Conservation (phyloP, 1,139 yeast genomes). For the Kodamaea sp. region DNA sequence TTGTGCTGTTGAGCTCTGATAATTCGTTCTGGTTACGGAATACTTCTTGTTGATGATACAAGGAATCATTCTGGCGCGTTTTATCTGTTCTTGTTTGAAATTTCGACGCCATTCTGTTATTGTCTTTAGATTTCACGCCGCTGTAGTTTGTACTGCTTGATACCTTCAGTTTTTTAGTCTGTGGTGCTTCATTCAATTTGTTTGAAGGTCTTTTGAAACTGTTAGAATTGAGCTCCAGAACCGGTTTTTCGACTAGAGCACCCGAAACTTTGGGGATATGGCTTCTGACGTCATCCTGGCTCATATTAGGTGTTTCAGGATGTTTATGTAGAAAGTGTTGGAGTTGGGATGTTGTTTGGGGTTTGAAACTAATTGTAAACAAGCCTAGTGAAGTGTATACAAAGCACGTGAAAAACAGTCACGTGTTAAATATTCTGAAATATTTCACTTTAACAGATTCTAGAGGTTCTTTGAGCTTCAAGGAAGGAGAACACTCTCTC, state of each 20-base stretch:
- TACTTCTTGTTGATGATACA: background rate
- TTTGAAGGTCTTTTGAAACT: background rate
- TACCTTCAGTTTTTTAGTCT: background rate
- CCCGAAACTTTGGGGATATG: background rate
- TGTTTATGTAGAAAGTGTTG: background rate
- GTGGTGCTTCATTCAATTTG: background rate
- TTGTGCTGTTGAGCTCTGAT: conserved; percentile 13
- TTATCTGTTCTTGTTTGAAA: background rate
- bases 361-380: conserved; percentile 2
- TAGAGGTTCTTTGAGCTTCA: too few relatives aligned
- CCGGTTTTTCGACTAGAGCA: background rate
- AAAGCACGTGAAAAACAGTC: background rate
- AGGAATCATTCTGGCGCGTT: background rate
- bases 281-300: background rate
- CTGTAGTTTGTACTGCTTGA: background rate
- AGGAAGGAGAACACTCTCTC: too few relatives aligned
- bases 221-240: background rate
- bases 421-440: too few relatives aligned
- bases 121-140: background rate
- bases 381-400: background rate
- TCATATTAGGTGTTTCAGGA: background rate
- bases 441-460: too few relatives aligned
- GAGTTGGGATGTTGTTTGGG: background rate
- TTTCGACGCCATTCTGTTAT: background rate
- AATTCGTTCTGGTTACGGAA: conserved; percentile 8